These are phyloP conservation scores for Ceratocystis albifundus DNA, from an alignment of 2,329 filamentous ascomycete genomes.

Conservation along the genomic window DNA sequence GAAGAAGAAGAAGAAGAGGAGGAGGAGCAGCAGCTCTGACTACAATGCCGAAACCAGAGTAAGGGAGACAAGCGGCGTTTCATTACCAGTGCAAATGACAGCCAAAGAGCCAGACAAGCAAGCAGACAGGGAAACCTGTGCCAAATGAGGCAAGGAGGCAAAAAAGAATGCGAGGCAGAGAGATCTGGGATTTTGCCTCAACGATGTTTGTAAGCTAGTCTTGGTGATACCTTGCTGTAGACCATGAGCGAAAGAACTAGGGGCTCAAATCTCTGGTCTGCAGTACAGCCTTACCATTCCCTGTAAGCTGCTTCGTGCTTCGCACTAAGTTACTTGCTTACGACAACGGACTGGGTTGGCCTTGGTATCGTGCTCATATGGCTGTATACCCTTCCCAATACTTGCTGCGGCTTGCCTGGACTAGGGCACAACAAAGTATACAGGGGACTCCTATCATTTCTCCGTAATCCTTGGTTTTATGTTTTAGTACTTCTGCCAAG, in stretches of 20 bases:
- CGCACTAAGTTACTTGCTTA: background rate
- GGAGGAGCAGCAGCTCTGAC: too few relatives aligned
- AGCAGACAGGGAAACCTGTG: background rate
- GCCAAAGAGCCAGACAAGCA: background rate
- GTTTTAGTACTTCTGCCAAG: slow-evolving; percentile 1
- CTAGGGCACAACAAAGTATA: background rate
- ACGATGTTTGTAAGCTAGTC: background rate
- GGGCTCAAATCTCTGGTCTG: background rate
- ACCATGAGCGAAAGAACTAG: background rate
- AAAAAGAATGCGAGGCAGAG: background rate
- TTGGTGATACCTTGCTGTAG: background rate
- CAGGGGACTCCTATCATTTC: background rate
- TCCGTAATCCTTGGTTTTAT: background rate
- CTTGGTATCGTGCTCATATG: too few relatives aligned
- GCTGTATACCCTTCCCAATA: too few relatives aligned
- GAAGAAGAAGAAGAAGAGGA: too few relatives aligned
- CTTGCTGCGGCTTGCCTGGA: background rate
- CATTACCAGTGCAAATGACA: background rate
- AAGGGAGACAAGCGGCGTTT: background rate
- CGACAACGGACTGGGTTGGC: background rate
- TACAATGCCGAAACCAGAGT: background rate
- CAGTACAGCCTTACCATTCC: background rate
- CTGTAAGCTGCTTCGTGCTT: background rate
- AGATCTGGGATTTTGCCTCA: background rate
- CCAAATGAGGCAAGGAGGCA: background rate